phyloP scores from a whole-genome alignment of 495 filamentous ascomycete genomes.

The Penicillium waksmanii region DNA sequence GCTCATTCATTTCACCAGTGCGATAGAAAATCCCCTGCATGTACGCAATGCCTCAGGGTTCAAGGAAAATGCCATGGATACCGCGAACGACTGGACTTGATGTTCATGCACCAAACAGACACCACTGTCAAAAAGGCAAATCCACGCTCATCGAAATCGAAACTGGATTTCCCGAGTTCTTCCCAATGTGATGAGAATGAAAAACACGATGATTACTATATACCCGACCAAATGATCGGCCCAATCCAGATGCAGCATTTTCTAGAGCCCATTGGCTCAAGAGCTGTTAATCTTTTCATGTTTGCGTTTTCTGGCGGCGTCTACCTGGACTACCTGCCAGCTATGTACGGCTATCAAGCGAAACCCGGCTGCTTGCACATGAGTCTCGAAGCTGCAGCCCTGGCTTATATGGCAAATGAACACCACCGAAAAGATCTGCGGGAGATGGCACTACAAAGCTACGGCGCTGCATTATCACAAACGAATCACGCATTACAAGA shows the following conservation, averaged over 20 bases:
- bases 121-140: constrained; percentile 8
- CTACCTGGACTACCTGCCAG: constrained; percentile 14
- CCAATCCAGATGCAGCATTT: constrained; percentile 6
- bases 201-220: too few species aligned
- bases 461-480: too few species aligned
- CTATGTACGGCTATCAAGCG: not conserved
- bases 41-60: constrained; percentile 14
- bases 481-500: too few species aligned
- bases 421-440: constrained; percentile 9
- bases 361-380: constrained; percentile 3
- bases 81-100: constrained; percentile 8
- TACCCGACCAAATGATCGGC: not conserved
- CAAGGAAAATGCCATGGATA: constrained; percentile 8
- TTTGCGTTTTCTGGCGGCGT: constrained; percentile 7
- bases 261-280: constrained; percentile 1
- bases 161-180: too few species aligned
- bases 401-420: constrained; percentile 11
- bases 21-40: constrained; percentile 5
- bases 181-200: too few species aligned
- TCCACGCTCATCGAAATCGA: not conserved
- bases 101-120: constrained; percentile 14
- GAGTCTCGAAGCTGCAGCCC: constrained; percentile 9
- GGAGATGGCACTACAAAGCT: not conserved
- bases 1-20: constrained; percentile 9
- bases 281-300: constrained; percentile 6